Percentiles rank a stretch among this genome's conserved stretches.
These are phyloP conservation scores for Kluyveromyces sp. DNA, from an alignment of 1,139 yeast species.

Conservation along the genomic window DNA sequence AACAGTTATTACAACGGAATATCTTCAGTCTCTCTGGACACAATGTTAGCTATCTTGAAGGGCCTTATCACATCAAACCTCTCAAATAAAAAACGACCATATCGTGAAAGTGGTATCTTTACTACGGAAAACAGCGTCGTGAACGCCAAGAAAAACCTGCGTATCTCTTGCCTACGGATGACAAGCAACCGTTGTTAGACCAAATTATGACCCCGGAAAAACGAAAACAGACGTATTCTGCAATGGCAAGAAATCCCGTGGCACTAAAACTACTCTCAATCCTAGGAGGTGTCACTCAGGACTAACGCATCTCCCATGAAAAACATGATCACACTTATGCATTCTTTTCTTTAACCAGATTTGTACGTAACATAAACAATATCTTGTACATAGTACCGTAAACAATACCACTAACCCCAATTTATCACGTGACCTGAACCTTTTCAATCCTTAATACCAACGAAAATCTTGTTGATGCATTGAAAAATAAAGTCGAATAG, in stretches of 20 bases:
- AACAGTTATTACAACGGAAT: conserved; percentile 3
- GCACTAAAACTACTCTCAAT: conserved; percentile 4
- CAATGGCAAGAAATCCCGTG: conserved; percentile 2
- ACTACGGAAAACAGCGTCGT: conserved; percentile 17
- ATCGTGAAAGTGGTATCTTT: conserved; percentile 17
- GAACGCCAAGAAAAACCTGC: conserved; percentile 2
- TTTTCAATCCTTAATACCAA: too few species aligned
- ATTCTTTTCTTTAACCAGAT: background rate
- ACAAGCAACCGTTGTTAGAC: background rate
- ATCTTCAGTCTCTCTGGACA: conserved; percentile 11
- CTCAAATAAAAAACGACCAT: conserved; percentile 9
- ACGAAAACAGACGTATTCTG: conserved; percentile 1
- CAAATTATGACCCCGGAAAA: background rate
- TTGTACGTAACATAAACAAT: background rate
- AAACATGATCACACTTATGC: background rate
- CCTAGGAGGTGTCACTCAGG: background rate
- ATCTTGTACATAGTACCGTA: background rate
- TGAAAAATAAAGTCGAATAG: too few species aligned
- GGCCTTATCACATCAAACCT: conserved; percentile 5
- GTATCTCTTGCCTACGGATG: conserved; percentile 11
- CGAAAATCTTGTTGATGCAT: too few species aligned
- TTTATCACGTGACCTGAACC: too few species aligned
- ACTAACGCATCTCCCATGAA: background rate
- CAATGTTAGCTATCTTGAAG: conserved; percentile 10
- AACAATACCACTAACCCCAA: background rate